Conservation (phyloP, 208 protist genomes). For the Sergeia podlipaevii region DNA sequence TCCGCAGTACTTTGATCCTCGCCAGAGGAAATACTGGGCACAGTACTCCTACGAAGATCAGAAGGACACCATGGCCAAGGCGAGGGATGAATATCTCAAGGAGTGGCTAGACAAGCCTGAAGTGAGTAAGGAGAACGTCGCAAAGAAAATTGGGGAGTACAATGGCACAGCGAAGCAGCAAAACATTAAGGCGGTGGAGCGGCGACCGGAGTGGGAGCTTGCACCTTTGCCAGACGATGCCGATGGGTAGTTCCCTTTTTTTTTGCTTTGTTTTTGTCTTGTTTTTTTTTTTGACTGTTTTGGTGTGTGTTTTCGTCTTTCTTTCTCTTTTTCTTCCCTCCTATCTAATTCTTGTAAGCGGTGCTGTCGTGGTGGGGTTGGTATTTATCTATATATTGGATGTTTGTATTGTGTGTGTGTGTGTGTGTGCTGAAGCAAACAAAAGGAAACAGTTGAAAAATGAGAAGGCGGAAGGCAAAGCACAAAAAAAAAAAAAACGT, state of each 20-base stretch:
- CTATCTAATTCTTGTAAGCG: too few relatives aligned
- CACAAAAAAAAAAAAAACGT: too few relatives aligned
- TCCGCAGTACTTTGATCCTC: constrained; percentile 70
- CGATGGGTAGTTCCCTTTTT: constrained; percentile 7
- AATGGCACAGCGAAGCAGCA: constrained; percentile 86
- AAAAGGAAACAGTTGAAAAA: too few relatives aligned
- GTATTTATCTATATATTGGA: too few relatives aligned
- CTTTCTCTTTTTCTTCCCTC: constrained; percentile 1
- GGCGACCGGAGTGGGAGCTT: constrained; percentile 85
- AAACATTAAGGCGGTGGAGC: constrained; percentile 67
- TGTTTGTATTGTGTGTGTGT: too few relatives aligned
- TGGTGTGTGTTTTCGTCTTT: constrained; percentile 3
- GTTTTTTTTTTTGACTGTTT: constrained; percentile 3
- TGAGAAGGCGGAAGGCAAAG: too few relatives aligned
- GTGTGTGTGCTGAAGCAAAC: too few relatives aligned
- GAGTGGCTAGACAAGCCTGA: constrained; percentile 89
- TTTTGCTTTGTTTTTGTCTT: neutral
- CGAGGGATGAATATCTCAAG: constrained; percentile 72
- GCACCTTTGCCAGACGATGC: constrained; percentile 55
- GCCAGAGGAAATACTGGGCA: constrained; percentile 77
- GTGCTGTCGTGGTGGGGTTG: too few relatives aligned
- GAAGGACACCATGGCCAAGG: constrained; percentile 78
- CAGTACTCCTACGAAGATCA: constrained; percentile 85
- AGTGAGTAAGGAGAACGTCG: constrained; percentile 82
- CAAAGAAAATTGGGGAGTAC: constrained; percentile 86